Evolutionary conservation across 805 yeast species (phyloP).

Genomic region (Aciculoconidium aculeatum): DNA sequence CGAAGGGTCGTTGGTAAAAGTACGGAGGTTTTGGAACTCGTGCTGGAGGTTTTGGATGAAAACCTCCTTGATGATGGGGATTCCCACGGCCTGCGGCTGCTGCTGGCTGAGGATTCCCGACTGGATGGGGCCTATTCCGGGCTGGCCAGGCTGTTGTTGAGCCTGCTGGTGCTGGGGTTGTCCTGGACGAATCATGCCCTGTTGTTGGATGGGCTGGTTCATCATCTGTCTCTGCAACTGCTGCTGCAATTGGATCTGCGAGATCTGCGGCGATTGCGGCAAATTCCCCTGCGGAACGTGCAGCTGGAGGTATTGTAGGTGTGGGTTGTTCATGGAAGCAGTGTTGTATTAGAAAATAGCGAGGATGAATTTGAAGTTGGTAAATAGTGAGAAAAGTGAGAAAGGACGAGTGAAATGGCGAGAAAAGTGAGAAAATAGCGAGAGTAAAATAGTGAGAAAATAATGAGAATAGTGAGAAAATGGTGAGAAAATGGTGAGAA

Average conservation of each 20-base stretch:
- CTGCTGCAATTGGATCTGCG: slow-evolving; percentile 27
- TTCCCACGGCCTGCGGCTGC: slow-evolving; percentile 18
- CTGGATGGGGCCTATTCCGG: slow-evolving; percentile 7
- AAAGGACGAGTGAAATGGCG: background rate
- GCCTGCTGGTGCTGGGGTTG: slow-evolving; percentile 7
- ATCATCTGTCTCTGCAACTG: slow-evolving; percentile 29
- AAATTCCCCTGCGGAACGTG: slow-evolving; percentile 23
- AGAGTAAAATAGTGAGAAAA: no score
- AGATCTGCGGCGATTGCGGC: slow-evolving; percentile 30
- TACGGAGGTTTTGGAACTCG: slow-evolving; percentile 59
- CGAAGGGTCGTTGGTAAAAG: slow-evolving; percentile 47
- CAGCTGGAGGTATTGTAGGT: slow-evolving; percentile 38
- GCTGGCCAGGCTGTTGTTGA: slow-evolving; percentile 10
- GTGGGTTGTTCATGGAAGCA: slow-evolving; percentile 44
- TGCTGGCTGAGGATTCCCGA: slow-evolving; percentile 11
- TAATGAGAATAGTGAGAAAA: no score
- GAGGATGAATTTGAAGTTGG: background rate
- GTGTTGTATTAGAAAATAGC: no score
- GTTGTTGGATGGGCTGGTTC: slow-evolving; percentile 29
- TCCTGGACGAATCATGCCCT: slow-evolving; percentile 18
- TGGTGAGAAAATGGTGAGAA: no score
- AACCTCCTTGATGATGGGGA: slow-evolving; percentile 62
- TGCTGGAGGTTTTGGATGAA: slow-evolving; percentile 66
- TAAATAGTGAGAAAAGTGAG: background rate
- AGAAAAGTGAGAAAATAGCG: no score